phyloP scores from a whole-genome alignment of 768 basidiomycete species.

The Panaeolus cyanescens region DNA sequence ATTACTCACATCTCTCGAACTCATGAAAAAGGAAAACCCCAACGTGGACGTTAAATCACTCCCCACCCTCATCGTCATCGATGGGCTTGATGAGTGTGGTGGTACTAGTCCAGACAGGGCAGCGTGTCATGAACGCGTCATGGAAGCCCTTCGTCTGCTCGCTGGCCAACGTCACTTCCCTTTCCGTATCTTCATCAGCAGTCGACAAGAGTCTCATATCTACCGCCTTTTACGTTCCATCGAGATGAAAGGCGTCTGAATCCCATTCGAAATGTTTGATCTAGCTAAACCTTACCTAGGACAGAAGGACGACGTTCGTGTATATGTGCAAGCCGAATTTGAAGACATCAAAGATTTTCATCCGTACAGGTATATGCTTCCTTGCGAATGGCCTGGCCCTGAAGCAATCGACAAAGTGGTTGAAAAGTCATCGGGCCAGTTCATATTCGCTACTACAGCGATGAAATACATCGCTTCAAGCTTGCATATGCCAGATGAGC shows the following conservation, averaged over 20 bases:
- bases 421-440: not conserved
- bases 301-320: not conserved
- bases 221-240: not conserved
- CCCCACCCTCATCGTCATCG: constrained; percentile 1
- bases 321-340: not conserved
- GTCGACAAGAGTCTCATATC: not conserved
- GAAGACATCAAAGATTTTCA: not conserved
- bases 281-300: not conserved
- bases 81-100: constrained; percentile 8
- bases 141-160: not conserved
- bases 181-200: constrained; percentile 2
- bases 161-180: not conserved
- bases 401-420: not conserved
- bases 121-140: not conserved
- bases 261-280: too few relatives aligned
- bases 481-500: not conserved
- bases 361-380: not conserved
- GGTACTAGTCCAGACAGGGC: not conserved
- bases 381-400: not conserved
- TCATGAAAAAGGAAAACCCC: not conserved
- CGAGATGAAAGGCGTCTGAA: too few relatives aligned
- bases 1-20: not conserved
- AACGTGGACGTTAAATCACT: not conserved
- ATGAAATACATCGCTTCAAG: not conserved
- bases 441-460: not conserved